These are phyloP conservation scores for Gypsophila paniculata DNA, from an alignment of 179 eudicot genomes.

Conservation along the genomic window DNA sequence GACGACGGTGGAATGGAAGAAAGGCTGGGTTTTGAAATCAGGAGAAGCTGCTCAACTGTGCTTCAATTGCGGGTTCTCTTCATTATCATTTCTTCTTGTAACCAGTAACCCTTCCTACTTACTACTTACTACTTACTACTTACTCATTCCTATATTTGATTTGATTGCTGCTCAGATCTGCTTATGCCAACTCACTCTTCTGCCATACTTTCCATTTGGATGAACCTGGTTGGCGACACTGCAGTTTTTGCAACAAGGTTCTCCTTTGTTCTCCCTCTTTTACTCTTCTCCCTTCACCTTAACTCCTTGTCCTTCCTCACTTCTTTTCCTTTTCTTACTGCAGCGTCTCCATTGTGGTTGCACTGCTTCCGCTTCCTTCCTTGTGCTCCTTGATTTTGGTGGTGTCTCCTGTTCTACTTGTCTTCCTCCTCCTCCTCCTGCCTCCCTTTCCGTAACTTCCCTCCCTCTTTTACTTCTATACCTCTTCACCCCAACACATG, in stretches of 20 bases:
- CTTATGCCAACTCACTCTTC: conserved; percentile 33
- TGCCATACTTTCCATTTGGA: conserved; percentile 42
- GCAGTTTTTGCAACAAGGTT: conserved; percentile 54
- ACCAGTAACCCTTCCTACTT: neutral
- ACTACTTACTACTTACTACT: too few species aligned
- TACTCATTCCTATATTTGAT: neutral
- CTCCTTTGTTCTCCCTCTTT: too few species aligned
- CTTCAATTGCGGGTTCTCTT: conserved; percentile 38
- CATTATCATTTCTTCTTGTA: neutral
- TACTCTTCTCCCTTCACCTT: neutral
- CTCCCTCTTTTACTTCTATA: neutral
- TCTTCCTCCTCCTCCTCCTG: conserved; percentile 25
- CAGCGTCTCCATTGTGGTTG: conserved; percentile 54
- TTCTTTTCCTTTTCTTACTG: conserved; percentile 14
- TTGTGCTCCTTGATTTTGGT: conserved; percentile 47
- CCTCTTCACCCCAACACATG: neutral
- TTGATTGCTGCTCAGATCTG: conserved; percentile 28
- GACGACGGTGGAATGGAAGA: conserved; percentile 37
- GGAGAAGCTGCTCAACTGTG: conserved; percentile 49
- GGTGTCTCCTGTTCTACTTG: conserved; percentile 44
- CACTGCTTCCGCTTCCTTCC: conserved; percentile 38
- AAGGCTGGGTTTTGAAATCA: conserved; percentile 45
- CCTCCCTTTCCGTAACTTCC: conserved; percentile 30
- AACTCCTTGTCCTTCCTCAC: neutral
- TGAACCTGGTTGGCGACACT: conserved; percentile 52